Evolutionary conservation across 306 rosid species (phyloP).

Genomic region (Corylus avellana): DNA sequence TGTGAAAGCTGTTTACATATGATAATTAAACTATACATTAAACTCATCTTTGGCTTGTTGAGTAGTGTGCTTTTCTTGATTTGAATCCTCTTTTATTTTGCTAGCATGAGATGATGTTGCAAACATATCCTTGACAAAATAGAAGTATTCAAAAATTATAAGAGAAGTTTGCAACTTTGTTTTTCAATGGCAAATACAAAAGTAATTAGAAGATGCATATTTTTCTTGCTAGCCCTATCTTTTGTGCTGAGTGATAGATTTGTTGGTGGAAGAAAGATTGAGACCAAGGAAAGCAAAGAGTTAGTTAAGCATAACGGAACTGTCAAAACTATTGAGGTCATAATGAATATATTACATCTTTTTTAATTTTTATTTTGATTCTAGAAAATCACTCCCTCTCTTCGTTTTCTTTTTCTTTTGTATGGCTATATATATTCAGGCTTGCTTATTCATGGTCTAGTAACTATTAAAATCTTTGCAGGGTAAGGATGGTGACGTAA

Average conservation of each 20-base stretch:
- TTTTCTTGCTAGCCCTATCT: background rate
- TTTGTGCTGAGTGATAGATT: background rate
- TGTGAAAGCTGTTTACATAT: too few species aligned
- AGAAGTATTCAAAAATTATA: too few species aligned
- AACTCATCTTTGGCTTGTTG: too few species aligned
- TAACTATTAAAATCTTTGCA: background rate
- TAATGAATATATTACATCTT: background rate
- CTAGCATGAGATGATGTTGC: too few species aligned
- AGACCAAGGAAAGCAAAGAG: background rate
- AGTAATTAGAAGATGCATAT: background rate
- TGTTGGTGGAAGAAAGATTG: background rate
- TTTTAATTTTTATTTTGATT: too few species aligned
- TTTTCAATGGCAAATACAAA: background rate
- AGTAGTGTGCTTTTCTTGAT: too few species aligned
- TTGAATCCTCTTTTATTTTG: too few species aligned
- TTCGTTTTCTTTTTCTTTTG: too few species aligned
- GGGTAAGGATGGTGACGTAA: constrained; percentile 14
- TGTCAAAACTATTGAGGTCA: background rate
- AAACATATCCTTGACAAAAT: too few species aligned
- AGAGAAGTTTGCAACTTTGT: background rate
- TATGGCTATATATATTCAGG: too few species aligned
- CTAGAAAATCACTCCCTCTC: too few species aligned
- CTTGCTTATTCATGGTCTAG: background rate
- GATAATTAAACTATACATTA: too few species aligned
- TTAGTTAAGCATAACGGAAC: background rate